Conservation (phyloP, 2,329 filamentous ascomycete genomes). For the Grosmannia huntii region DNA sequence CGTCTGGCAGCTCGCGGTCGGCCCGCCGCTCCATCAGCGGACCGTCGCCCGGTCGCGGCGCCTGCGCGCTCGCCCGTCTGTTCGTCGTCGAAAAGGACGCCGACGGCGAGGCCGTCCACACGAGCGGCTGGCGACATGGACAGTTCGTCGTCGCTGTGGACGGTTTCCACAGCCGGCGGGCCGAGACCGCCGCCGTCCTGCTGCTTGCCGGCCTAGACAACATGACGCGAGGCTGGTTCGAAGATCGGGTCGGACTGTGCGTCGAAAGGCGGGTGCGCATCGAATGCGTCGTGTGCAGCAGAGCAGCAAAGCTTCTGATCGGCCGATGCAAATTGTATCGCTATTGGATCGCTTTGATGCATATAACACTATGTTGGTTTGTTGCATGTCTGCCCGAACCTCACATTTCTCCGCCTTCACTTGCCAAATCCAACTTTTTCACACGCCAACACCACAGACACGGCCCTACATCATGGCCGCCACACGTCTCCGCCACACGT, state of each 20-base stretch:
- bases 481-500: slow-evolving; percentile 61
- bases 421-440: no score
- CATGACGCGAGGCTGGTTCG: neutral
- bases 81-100: neutral
- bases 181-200: neutral
- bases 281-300: no score
- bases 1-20: slow-evolving; percentile 52
- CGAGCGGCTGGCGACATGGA: neutral
- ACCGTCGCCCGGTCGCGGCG: slow-evolving; percentile 46
- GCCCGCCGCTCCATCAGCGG: slow-evolving; percentile 52
- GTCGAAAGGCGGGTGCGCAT: no score
- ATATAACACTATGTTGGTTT: no score
- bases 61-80: slow-evolving; percentile 37
- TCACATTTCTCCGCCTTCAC: no score
- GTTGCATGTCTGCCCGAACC: no score
- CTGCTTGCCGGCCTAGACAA: neutral
- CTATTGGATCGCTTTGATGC: no score
- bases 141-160: neutral
- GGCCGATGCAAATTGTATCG: neutral
- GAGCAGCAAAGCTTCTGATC: no score
- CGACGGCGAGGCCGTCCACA: neutral
- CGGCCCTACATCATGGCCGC: slow-evolving; percentile 15
- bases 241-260: no score
- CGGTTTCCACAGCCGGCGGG: slow-evolving; percentile 6
- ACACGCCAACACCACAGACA: no score